Evolutionary conservation across 1,284 basidiomycete species (phyloP).

Genomic region (Puccinia polysora): DNA sequence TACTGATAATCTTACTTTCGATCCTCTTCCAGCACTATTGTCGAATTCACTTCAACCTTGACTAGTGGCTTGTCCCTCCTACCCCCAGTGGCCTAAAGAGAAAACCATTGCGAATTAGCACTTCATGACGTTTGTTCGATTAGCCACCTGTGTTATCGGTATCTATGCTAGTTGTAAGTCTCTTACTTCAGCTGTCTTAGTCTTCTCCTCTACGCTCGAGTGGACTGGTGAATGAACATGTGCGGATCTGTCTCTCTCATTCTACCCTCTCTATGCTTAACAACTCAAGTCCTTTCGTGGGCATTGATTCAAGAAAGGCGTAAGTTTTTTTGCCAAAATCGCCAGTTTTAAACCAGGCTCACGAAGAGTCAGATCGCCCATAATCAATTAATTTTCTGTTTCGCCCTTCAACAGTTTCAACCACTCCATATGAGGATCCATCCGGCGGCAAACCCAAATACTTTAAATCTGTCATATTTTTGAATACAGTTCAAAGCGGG

Average conservation of each 20-base stretch:
- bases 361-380: background rate
- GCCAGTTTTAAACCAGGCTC: no score
- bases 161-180: slow-evolving; percentile 39
- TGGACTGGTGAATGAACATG: background rate
- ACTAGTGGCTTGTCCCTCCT: no score
- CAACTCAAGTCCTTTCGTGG: slow-evolving; percentile 30
- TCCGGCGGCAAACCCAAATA: slow-evolving; percentile 46
- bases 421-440: slow-evolving; percentile 39
- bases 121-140: slow-evolving; percentile 34
- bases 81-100: no score
- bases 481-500: slow-evolving; percentile 79
- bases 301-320: slow-evolving; percentile 41
- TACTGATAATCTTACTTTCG: no score
- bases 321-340: background rate
- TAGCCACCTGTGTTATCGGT: slow-evolving; percentile 25
- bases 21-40: no score
- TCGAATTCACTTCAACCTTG: no score
- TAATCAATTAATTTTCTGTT: background rate
- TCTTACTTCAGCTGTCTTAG: background rate
- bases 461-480: slow-evolving; percentile 79
- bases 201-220: background rate
- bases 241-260: no score
- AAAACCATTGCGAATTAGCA: no score
- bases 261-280: background rate
- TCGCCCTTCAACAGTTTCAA: background rate